Percentiles rank a stretch among this genome's conserved stretches.
phyloP scores from a whole-genome alignment of 179 eudicot species.

The Heliamphora pulchella region DNA sequence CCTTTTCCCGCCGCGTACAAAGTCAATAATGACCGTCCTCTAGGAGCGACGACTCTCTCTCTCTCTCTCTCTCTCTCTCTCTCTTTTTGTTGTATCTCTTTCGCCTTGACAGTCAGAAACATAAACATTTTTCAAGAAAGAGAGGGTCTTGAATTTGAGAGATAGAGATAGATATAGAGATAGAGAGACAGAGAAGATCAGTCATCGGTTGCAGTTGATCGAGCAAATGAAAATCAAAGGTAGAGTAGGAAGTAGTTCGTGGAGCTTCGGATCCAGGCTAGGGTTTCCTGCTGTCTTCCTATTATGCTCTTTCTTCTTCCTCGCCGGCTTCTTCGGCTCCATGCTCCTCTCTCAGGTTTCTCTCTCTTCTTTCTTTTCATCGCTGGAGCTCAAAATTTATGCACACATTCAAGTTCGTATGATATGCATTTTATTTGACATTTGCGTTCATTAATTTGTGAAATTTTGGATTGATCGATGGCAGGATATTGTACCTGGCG shows the following conservation, averaged over 20 bases:
- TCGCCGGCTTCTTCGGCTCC: slow-evolving; percentile 73
- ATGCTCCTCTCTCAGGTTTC: slow-evolving; percentile 45
- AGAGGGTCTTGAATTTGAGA: background rate
- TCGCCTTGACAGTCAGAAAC: too few species aligned
- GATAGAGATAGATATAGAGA: background rate
- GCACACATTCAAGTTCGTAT: background rate
- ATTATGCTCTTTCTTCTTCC: slow-evolving; percentile 58
- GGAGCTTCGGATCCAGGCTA: slow-evolving; percentile 38
- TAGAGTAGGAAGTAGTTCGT: slow-evolving; percentile 27
- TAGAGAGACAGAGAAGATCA: slow-evolving; percentile 1
- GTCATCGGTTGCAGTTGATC: background rate
- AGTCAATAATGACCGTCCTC: background rate
- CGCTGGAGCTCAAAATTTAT: background rate
- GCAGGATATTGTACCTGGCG: slow-evolving; percentile 40
- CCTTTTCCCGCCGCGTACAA: background rate
- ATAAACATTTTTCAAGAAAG: background rate
- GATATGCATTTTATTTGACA: background rate
- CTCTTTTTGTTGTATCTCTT: too few species aligned
- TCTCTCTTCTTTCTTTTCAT: background rate
- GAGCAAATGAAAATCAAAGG: slow-evolving; percentile 55
- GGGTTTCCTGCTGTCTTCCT: slow-evolving; percentile 52
- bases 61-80: background rate
- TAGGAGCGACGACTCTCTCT: background rate
- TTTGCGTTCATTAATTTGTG: background rate
- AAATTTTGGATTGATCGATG: slow-evolving; percentile 4